Evolutionary conservation across 257 asterid genomes (phyloP).

Genomic region (Galeopsis tetrahit): DNA sequence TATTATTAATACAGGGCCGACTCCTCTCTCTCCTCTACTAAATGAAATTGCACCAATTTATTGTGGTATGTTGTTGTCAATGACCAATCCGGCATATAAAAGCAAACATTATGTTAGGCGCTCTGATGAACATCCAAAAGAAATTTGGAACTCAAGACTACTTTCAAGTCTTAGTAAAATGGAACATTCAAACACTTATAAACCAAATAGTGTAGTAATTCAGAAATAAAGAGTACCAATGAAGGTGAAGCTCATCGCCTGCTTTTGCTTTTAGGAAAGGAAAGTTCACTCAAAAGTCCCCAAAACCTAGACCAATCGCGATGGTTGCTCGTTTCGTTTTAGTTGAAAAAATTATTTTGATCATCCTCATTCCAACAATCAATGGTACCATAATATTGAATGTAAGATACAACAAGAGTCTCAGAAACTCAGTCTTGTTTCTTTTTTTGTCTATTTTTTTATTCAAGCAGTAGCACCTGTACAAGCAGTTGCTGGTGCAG

Average conservation of each 20-base stretch:
- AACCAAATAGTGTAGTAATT: neutral
- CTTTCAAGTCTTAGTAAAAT: too few species aligned
- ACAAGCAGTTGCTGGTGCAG: slow-evolving; percentile 83
- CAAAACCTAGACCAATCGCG: slow-evolving; percentile 24
- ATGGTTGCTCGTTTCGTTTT: slow-evolving; percentile 7
- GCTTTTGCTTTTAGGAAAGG: slow-evolving; percentile 1
- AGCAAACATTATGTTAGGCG: too few species aligned
- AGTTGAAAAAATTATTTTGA: slow-evolving; percentile 16
- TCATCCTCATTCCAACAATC: slow-evolving; percentile 22
- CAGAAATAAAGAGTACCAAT: neutral
- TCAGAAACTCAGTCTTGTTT: neutral
- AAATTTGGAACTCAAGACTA: too few species aligned
- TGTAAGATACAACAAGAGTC: slow-evolving; percentile 24
- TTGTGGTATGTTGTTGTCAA: too few species aligned
- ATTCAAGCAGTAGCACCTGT: slow-evolving; percentile 67
- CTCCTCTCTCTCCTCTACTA: too few species aligned
- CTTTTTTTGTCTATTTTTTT: slow-evolving; percentile 14
- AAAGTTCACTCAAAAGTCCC: slow-evolving; percentile 11
- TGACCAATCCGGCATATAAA: too few species aligned
- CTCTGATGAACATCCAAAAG: too few species aligned
- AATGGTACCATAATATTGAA: neutral
- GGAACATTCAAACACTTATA: neutral
- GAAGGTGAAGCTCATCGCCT: neutral
- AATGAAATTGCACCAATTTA: too few species aligned
- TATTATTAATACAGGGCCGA: too few species aligned